Base-by-base conservation (phyloP, 2,329 filamentous ascomycete species). In the Trichoderma atrobrunneum region DNA sequence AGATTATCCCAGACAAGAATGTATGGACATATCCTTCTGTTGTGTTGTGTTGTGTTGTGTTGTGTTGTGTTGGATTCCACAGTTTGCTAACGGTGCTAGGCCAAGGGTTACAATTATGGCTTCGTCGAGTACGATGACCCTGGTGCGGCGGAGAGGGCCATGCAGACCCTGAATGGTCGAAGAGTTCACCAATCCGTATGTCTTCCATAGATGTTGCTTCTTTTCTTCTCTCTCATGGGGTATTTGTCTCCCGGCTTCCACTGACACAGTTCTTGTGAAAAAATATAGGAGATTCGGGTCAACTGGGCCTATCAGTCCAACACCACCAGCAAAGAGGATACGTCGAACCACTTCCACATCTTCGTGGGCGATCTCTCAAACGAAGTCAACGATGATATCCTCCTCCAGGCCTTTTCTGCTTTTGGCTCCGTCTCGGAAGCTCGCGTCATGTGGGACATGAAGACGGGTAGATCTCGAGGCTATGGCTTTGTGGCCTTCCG, bases 381-480 rank as follows among this genome's bases (percentile, higher is more conserved):
- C 79, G 96, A 99, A 82, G 96, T 99, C 81, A 99, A 99, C 78
- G 96, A 99, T 78, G 96, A 99, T 79, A 90, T 98, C 67, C 88
- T 99, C 26, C 87, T 92, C 18, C 95, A 98, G 83, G 96, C 96
- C 14, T 99, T 99, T 84, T 97, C 94, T 62, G 94, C 94, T 59
- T 99, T 98, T 81, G 96, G 96, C 54, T 93, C 91, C 14, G 95
- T 99, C 63, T 99, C 96, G 3, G 96, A 99, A 83, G 96, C 96
- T 73, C 94, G 96, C 78, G 96, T 99, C 75, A 99, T 99, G 96
- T 99, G 96, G 96, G 96, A 99, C 82, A 99, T 99, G 96, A 99
- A 99, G 88, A 99, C 96, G 43, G 96, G 96, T 76, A 92, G 96
- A 75, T 98, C 96, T 76, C 93, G 96, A 80, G 96, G 96, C 73